Conservation (phyloP, 1,139 yeast species). For the Diutina pseudorugosa region DNA sequence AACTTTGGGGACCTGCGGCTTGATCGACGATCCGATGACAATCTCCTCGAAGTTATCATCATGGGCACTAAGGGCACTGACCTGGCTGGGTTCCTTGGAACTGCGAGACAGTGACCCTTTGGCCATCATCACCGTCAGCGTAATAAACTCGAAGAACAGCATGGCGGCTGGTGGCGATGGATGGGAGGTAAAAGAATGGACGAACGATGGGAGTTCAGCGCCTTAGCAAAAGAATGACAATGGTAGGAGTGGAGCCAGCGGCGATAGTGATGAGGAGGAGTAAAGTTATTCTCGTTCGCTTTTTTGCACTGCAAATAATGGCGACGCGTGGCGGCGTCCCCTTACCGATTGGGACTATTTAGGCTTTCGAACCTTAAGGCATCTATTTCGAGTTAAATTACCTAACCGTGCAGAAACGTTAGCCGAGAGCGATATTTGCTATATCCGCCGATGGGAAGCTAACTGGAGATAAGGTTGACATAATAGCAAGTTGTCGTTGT, state of each 20-base stretch:
- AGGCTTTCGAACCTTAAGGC: not conserved
- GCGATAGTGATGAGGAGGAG: not conserved
- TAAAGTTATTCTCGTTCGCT: not conserved
- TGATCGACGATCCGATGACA: not conserved
- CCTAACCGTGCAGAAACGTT: not conserved
- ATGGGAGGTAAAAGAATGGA: not conserved
- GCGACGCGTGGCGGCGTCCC: not conserved
- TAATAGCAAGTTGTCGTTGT: no score
- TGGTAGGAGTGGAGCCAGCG: not conserved
- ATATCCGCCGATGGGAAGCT: not conserved
- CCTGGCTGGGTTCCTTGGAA: not conserved
- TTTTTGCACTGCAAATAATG: not conserved
- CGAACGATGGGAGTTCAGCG: not conserved
- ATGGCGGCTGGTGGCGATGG: not conserved
- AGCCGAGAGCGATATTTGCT: not conserved
- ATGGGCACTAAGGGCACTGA: not conserved
- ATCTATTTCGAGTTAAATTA: not conserved
- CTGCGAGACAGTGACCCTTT: not conserved
- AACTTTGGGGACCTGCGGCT: not conserved
- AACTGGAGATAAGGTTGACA: not conserved
- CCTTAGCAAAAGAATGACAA: not conserved
- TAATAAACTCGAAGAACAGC: slow-evolving; percentile 2
- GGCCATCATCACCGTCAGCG: slow-evolving; percentile 3
- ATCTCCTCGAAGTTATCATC: slow-evolving; percentile 1
- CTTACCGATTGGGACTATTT: not conserved